These are phyloP conservation scores for Primulina huaijiensis DNA, from an alignment of 257 asterid genomes.

Conservation along the genomic window DNA sequence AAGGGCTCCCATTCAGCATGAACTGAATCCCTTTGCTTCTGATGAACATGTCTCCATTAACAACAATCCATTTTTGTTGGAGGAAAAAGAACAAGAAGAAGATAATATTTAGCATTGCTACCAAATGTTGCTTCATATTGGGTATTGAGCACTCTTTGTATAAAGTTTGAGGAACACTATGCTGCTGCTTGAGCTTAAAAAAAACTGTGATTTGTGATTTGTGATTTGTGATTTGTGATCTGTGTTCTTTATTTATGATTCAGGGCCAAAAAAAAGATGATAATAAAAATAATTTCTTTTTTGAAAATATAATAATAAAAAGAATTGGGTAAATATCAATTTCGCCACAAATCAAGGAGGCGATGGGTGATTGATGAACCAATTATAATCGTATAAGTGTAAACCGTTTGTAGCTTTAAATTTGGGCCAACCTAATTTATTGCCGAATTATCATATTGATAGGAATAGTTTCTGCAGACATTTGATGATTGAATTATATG, in stretches of 20 bases:
- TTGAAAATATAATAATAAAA: too few species aligned
- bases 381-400: constrained; percentile 18
- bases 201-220: neutral
- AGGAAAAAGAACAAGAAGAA: constrained; percentile 38
- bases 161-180: neutral
- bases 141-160: neutral
- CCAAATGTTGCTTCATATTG: constrained; percentile 42
- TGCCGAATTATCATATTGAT: too few species aligned
- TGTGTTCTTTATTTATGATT: too few species aligned
- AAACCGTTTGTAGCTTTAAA: too few species aligned
- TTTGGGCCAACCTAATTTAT: too few species aligned
- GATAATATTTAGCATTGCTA: constrained; percentile 7
- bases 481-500: too few species aligned
- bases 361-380: constrained; percentile 6
- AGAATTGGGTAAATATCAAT: too few species aligned
- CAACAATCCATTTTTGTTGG: constrained; percentile 40
- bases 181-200: neutral
- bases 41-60: constrained; percentile 46
- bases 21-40: constrained; percentile 64
- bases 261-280: too few species aligned
- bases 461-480: too few species aligned
- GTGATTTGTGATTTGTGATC: too few species aligned
- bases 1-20: constrained; percentile 62
- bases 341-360: neutral
- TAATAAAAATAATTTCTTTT: too few species aligned